Percentiles rank a stretch among this genome's conserved stretches.
Evolutionary conservation across 2,329 filamentous ascomycete genomes (phyloP).

Genomic region (Dactylellina haptotyla): DNA sequence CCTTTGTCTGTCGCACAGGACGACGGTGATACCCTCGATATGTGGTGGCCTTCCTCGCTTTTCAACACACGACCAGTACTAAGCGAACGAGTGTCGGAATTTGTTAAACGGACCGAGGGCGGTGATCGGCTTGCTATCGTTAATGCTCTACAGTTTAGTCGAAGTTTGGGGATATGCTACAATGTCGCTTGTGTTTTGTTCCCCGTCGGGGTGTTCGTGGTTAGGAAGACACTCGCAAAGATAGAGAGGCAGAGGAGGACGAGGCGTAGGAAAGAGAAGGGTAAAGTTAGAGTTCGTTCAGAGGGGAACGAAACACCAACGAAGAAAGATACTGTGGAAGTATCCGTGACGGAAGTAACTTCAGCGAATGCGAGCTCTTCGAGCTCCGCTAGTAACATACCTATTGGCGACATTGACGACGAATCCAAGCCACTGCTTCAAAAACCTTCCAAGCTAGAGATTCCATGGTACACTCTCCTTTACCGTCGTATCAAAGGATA

Average conservation of each 20-base stretch:
- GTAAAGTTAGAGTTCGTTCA: background rate
- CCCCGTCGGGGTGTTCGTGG: conserved; percentile 31
- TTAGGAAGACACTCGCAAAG: conserved; percentile 17
- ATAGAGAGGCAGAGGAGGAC: conserved; percentile 13
- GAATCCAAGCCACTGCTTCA: conserved; percentile 39
- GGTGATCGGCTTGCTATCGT: conserved; percentile 25
- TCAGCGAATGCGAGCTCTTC: conserved; percentile 25
- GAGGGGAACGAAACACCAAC: too few species aligned
- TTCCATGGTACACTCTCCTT: conserved; percentile 33
- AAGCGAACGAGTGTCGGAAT: conserved; percentile 35
- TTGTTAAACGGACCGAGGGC: conserved; percentile 24
- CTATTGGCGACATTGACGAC: conserved; percentile 6
- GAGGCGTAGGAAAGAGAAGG: background rate
- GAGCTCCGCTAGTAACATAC: conserved; percentile 1
- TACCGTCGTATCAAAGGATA: conserved; percentile 43
- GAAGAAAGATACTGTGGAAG: conserved; percentile 2
- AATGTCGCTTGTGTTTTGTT: conserved; percentile 34
- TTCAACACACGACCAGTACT: conserved; percentile 40
- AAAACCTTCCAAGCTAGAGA: conserved; percentile 13
- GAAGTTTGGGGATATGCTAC: conserved; percentile 37
- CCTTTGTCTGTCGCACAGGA: conserved; percentile 16
- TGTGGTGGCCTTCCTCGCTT: conserved; percentile 46
- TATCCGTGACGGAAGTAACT: background rate
- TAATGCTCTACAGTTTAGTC: conserved; percentile 28
- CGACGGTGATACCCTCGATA: conserved; percentile 18